A percentile compares a stretch with the other conserved stretches of the same genome.
phyloP scores from a whole-genome alignment of 768 basidiomycete species.

The Tricholomella constricta region DNA sequence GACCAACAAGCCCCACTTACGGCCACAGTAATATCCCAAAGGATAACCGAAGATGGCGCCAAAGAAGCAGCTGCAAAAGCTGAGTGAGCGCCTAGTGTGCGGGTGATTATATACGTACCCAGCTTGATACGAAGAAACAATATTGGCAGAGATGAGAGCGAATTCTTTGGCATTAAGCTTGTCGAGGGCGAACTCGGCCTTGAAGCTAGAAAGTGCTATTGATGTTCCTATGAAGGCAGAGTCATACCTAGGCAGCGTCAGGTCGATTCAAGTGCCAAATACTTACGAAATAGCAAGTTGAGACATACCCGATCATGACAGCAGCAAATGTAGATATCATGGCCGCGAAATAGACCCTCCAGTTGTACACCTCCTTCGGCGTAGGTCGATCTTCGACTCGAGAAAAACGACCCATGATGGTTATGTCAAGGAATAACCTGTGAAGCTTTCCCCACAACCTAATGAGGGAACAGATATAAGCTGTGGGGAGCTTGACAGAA shows the following conservation, averaged over 20 bases:
- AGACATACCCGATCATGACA: conserved; percentile 39
- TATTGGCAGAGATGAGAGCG: conserved; percentile 41
- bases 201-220: conserved; percentile 43
- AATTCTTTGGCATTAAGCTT: conserved; percentile 30
- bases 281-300: neutral
- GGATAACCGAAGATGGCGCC: conserved; percentile 39
- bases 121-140: conserved; percentile 49
- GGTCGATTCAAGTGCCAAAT: neutral
- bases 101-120: conserved; percentile 26
- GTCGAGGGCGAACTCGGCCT: conserved; percentile 42
- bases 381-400: conserved; percentile 26
- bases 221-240: conserved; percentile 50
- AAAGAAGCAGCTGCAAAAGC: conserved; percentile 36
- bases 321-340: conserved; percentile 38
- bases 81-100: neutral
- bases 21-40: conserved; percentile 40
- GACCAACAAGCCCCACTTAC: conserved; percentile 34
- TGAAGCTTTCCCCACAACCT: neutral
- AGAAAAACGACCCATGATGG: conserved; percentile 21
- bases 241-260: conserved; percentile 32
- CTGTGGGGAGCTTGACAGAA: neutral
- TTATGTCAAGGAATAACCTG: neutral
- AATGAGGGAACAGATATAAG: neutral
- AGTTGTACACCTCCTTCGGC: conserved; percentile 40
- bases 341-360: conserved; percentile 38